Evolutionary conservation across 768 basidiomycete species (phyloP).

Genomic region (Kwoniella dejecticola): DNA sequence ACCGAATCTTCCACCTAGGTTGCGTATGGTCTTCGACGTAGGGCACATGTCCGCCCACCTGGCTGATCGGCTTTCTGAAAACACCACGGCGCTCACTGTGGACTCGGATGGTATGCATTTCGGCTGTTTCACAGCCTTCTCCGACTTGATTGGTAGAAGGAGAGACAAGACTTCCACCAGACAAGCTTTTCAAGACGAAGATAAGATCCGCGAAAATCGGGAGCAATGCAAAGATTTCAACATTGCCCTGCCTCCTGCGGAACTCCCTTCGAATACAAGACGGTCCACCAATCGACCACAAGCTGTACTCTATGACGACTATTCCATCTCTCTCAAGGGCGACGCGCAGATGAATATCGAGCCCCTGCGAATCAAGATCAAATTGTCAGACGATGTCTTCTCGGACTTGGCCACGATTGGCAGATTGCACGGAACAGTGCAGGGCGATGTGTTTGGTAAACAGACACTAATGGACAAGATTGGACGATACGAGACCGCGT

Average conservation of each 20-base stretch:
- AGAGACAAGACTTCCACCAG: conserved; percentile 20
- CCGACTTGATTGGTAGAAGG: conserved; percentile 37
- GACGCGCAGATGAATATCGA: conserved; percentile 30
- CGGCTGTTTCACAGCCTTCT: conserved; percentile 36
- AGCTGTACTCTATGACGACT: conserved; percentile 35
- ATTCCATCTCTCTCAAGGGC: conserved; percentile 29
- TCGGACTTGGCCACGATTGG: conserved; percentile 39
- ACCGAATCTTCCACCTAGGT: conserved; percentile 35
- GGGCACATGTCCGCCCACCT: conserved; percentile 35
- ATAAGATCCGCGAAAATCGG: conserved; percentile 27
- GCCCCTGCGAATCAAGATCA: conserved; percentile 38
- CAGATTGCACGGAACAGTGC: conserved; percentile 24
- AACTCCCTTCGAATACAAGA: conserved; percentile 34
- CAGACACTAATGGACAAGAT: conserved; percentile 3
- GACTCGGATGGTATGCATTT: conserved; percentile 38
- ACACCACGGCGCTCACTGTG: conserved; percentile 33
- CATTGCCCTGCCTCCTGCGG: conserved; percentile 27
- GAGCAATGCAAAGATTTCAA: conserved; percentile 16
- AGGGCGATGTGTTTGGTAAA: conserved; percentile 37
- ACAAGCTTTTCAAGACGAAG: conserved; percentile 40
- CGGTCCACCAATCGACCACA: conserved; percentile 5
- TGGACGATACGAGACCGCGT: conserved; percentile 11
- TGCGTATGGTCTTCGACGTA: conserved; percentile 42
- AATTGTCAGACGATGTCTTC: conserved; percentile 21
- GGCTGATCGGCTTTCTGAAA: conserved; percentile 33